These are phyloP conservation scores for Penicillium sp. DNA, from an alignment of 2,329 filamentous ascomycete species.

Conservation along the genomic window DNA sequence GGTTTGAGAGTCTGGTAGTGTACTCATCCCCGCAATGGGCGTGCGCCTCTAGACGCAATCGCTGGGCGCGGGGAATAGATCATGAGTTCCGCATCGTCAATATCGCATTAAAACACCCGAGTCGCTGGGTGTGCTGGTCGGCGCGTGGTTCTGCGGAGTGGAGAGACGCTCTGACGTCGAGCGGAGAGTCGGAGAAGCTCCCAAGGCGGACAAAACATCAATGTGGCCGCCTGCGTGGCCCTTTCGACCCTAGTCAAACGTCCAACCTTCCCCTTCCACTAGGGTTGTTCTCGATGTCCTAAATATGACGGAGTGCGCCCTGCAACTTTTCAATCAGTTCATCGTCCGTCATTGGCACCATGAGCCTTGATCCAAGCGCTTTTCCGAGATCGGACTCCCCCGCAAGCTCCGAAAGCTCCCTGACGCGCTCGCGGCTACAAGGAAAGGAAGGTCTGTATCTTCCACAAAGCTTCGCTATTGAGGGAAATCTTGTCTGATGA, in stretches of 20 bases:
- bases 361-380: conserved; percentile 51
- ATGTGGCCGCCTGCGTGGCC: conserved; percentile 35
- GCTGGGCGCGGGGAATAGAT: conserved; percentile 24
- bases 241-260: conserved; percentile 27
- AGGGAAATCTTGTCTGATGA: conserved; percentile 6
- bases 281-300: conserved; percentile 34
- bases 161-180: conserved; percentile 28
- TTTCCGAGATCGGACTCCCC: conserved; percentile 65
- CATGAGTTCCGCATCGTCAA: conserved; percentile 23
- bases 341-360: conserved; percentile 43
- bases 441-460: conserved; percentile 72
- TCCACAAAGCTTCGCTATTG: background rate
- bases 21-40: conserved; percentile 33
- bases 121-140: background rate
- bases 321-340: conserved; percentile 29
- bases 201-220: conserved; percentile 36
- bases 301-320: conserved; percentile 45
- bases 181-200: conserved; percentile 24
- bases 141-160: conserved; percentile 10
- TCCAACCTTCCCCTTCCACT: conserved; percentile 18
- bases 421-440: conserved; percentile 77
- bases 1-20: conserved; percentile 18
- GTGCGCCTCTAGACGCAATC: conserved; percentile 34
- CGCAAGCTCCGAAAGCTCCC: conserved; percentile 82
- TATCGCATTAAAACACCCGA: background rate